Evolutionary conservation across 768 basidiomycete genomes (phyloP).

Genomic region (Rhodotorula paludigena): DNA sequence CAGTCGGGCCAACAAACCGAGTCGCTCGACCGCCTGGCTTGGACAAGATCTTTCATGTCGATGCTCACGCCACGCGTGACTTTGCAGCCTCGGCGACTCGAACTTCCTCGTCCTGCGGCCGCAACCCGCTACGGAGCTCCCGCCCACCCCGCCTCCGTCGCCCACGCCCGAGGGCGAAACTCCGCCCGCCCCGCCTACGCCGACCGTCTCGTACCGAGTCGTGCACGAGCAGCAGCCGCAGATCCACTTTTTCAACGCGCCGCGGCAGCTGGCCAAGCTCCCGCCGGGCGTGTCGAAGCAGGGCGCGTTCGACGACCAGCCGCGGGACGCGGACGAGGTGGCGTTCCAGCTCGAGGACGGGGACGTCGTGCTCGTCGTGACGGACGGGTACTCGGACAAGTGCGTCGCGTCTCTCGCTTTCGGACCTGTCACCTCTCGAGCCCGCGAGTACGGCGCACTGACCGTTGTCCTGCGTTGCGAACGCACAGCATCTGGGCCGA

Average conservation of each 20-base stretch:
- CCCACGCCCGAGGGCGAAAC: neutral
- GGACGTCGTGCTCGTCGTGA: constrained; percentile 34
- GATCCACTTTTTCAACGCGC: constrained; percentile 39
- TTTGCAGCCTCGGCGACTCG: constrained; percentile 29
- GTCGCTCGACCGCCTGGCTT: too few species aligned
- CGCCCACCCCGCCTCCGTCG: constrained; percentile 6
- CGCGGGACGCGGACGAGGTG: constrained; percentile 26
- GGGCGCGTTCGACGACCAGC: constrained; percentile 28
- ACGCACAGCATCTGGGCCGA: constrained; percentile 22
- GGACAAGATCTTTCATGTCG: neutral
- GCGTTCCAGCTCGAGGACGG: constrained; percentile 28
- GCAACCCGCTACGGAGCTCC: neutral
- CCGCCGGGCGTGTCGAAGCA: constrained; percentile 6
- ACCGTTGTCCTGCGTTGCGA: too few species aligned
- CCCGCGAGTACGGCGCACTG: too few species aligned
- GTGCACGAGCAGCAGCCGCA: constrained; percentile 19
- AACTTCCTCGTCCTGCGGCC: constrained; percentile 29
- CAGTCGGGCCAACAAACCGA: too few species aligned
- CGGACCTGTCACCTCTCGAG: neutral
- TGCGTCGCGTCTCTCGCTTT: neutral
- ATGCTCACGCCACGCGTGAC: neutral
- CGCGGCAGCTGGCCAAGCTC: constrained; percentile 41
- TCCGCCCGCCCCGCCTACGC: neutral
- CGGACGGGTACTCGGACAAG: constrained; percentile 43
- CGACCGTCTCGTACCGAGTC: neutral